Percentiles rank a stretch among this genome's conserved stretches.
phyloP scores from a whole-genome alignment of 129 eudicot species.

The Flaveria brownii region DNA sequence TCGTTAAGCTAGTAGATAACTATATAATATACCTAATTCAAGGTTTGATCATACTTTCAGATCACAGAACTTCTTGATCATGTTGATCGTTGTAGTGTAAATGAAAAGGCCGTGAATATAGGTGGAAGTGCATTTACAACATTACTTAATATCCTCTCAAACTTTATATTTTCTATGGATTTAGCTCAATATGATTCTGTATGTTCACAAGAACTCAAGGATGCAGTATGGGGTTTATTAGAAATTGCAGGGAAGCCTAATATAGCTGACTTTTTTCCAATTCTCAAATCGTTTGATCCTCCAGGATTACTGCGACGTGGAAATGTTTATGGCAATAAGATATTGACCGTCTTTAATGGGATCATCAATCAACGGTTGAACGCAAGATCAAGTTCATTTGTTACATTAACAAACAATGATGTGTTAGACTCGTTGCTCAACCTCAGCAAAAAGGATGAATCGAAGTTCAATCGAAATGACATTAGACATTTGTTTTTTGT shows the following conservation, averaged over 20 bases:
- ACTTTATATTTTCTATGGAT: not conserved
- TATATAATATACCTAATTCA: too few relatives aligned
- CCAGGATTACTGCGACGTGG: not conserved
- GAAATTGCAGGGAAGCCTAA: not conserved
- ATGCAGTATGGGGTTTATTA: not conserved
- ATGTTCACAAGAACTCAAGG: not conserved
- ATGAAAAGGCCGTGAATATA: not conserved
- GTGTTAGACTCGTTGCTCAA: not conserved
- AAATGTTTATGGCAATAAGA: not conserved
- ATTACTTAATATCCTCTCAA: not conserved
- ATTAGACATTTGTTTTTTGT: not conserved
- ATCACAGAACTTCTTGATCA: not conserved
- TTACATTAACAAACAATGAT: not conserved
- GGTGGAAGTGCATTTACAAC: not conserved
- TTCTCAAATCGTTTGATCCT: not conserved
- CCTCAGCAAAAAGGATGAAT: not conserved
- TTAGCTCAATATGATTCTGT: not conserved
- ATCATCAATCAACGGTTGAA: not conserved
- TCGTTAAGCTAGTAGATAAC: too few relatives aligned
- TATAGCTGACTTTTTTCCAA: not conserved
- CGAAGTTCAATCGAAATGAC: not conserved
- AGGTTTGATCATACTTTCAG: not conserved
- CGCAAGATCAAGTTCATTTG: not conserved
- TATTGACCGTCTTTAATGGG: not conserved
- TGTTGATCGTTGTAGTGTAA: not conserved